These are phyloP conservation scores for Senna tora DNA, from an alignment of 306 rosid genomes.

Conservation along the genomic window DNA sequence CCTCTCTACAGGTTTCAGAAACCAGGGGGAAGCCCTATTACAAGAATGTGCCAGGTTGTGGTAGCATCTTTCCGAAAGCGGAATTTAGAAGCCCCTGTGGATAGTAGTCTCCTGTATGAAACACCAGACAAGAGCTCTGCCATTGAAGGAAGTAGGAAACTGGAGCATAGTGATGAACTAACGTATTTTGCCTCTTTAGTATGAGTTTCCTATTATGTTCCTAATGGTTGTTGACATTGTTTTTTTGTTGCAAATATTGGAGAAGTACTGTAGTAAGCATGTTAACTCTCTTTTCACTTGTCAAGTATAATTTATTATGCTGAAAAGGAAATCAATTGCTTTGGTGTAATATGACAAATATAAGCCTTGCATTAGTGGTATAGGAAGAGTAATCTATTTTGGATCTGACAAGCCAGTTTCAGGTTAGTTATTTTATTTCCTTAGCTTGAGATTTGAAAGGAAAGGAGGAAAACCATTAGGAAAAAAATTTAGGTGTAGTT, in stretches of 20 bases:
- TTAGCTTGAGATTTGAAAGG: background rate
- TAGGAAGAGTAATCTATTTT: background rate
- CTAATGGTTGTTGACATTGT: constrained; percentile 16
- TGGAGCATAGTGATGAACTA: constrained; percentile 82
- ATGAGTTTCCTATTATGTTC: constrained; percentile 10
- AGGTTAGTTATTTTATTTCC: background rate
- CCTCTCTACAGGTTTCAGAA: constrained; percentile 89
- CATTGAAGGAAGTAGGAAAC: constrained; percentile 92
- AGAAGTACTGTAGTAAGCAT: background rate
- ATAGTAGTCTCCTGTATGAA: constrained; percentile 76
- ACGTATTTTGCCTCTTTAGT: constrained; percentile 54
- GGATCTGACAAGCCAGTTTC: constrained; percentile 14
- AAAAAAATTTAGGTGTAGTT: no score
- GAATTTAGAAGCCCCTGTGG: constrained; percentile 67
- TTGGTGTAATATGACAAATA: constrained; percentile 5
- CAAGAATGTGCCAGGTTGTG: constrained; percentile 97
- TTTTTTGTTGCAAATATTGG: no score
- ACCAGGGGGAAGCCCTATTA: constrained; percentile 95
- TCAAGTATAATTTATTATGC: background rate
- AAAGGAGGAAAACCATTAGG: constrained; percentile 1
- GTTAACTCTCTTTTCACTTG: background rate
- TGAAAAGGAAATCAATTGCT: background rate
- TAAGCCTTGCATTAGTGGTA: constrained; percentile 4
- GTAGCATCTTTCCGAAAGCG: constrained; percentile 77
- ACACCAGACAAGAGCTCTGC: constrained; percentile 77